Conservation (phyloP, 2,329 filamentous ascomycete species). For the Aspergillus udagawae region DNA sequence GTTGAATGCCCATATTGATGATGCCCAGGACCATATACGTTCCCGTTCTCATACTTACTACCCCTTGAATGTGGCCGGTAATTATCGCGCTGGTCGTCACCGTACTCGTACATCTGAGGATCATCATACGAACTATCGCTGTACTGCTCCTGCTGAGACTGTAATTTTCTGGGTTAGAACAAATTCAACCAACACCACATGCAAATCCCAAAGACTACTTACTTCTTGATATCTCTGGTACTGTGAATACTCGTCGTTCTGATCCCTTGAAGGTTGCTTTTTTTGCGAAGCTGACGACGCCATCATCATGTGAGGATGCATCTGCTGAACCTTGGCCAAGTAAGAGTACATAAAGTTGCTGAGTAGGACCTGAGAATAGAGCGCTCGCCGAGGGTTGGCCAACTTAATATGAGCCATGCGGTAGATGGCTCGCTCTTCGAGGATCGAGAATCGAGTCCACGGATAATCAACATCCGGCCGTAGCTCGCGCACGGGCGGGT, state of each 20-base stretch:
- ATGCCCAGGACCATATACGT: constrained; percentile 31
- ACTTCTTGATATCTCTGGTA: constrained; percentile 48
- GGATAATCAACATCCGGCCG: constrained; percentile 90
- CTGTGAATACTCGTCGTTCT: constrained; percentile 41
- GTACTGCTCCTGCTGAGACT: constrained; percentile 31
- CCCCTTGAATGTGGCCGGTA: constrained; percentile 36
- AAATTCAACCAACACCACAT: neutral
- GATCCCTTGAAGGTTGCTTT: constrained; percentile 35
- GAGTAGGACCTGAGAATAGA: constrained; percentile 91
- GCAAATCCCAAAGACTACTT: constrained; percentile 13
- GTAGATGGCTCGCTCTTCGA: constrained; percentile 96
- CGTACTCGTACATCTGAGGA: constrained; percentile 50
- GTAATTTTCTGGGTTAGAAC: neutral
- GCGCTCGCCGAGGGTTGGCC: constrained; percentile 86
- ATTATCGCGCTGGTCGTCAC: constrained; percentile 38
- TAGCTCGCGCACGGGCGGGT: constrained; percentile 68
- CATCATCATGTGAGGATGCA: constrained; percentile 93
- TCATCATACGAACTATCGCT: constrained; percentile 46
- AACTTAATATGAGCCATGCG: constrained; percentile 98
- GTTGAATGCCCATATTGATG: constrained; percentile 39
- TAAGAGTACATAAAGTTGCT: constrained; percentile 99
- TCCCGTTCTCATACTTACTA: constrained; percentile 37
- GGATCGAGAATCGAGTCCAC: constrained; percentile 90
- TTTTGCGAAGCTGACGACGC: constrained; percentile 74
- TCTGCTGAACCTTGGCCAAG: constrained; percentile 95